phyloP scores from a whole-genome alignment of 257 asterid genomes.

The Haberlea rhodopensis region DNA sequence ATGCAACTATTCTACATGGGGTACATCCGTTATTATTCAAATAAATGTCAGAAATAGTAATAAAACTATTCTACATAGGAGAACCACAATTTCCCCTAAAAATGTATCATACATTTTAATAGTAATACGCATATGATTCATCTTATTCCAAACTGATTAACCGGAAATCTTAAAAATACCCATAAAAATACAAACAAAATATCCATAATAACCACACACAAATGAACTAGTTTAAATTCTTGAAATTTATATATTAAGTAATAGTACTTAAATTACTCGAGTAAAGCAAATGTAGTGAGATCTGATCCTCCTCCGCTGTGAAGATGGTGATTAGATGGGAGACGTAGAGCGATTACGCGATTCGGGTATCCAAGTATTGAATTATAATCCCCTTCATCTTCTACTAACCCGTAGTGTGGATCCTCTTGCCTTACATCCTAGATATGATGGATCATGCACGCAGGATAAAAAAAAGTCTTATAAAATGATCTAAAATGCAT shows the following conservation, averaged over 20 bases:
- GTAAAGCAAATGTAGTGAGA: slow-evolving; percentile 70
- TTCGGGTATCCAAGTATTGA: slow-evolving; percentile 56
- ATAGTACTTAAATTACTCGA: slow-evolving; percentile 32
- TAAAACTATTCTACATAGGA: no score
- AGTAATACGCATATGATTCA: no score
- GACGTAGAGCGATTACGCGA: slow-evolving; percentile 51
- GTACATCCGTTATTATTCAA: no score
- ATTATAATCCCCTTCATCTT: slow-evolving; percentile 70
- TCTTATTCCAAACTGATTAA: no score
- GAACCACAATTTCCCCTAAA: no score
- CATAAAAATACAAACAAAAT: no score
- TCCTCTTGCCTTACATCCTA: slow-evolving; percentile 84
- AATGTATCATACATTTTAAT: no score
- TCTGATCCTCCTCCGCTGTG: slow-evolving; percentile 79
- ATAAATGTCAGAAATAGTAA: no score
- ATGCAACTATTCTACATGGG: no score
- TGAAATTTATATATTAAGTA: neutral
- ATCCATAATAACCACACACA: neutral
- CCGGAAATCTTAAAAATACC: no score
- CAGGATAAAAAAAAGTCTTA: no score
- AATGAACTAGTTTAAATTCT: neutral
- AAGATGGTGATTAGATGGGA: slow-evolving; percentile 45
- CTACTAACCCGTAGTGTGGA: slow-evolving; percentile 87
- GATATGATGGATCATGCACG: neutral
- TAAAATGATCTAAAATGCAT: neutral